Base-by-base conservation (phyloP, 2,329 filamentous ascomycete genomes). In the Cercospora sp. region DNA sequence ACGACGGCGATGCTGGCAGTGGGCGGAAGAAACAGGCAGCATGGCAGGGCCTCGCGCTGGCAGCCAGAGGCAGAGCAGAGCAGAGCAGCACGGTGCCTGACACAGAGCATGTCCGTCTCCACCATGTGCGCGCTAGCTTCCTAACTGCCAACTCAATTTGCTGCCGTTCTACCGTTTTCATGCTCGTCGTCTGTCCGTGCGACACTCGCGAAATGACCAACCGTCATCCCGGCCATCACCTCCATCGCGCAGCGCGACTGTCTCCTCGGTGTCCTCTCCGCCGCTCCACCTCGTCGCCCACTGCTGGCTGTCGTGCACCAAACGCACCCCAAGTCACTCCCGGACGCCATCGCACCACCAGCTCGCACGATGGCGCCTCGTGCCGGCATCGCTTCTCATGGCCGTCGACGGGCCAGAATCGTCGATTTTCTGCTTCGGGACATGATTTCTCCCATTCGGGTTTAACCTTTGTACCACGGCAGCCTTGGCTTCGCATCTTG, bases 401-500 rank as follows among this genome's bases (percentile, higher is more conserved):
- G 24, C 53, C 53, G 53, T 57, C 53, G n/a, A 32, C 53, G 26
- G 53, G 28, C 53, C 53, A 58, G 53, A 30, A 58, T 58, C 53
- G 26, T 32, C 32, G 26, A 58, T 58, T 30, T 30, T 32, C 53
- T 58, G 53, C 24, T 58, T 58, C 53, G 53, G 53, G 53, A 30
- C 26, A 30, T 16, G 26, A 16, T 58, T 30, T 30, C 30, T 58
- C 53, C 53, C 53, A 28, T 58, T 58, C n/a, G 26, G 53, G 53
- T 18, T 58, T 58, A 58, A 32, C 26, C 28, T 58, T 18, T 30
- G 30, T 58, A 32, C 24, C 53, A 30, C 26, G 24, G 53, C 53
- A 34, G 26, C 53, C 49, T 58, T 30, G 53, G 53, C 53, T 58
- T 58, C 24, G 53, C 53, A 58, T 58, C 53, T 30, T 58, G 53